Base-by-base conservation (phyloP, 2,329 filamentous ascomycete genomes). In the Myotisia sp. region DNA sequence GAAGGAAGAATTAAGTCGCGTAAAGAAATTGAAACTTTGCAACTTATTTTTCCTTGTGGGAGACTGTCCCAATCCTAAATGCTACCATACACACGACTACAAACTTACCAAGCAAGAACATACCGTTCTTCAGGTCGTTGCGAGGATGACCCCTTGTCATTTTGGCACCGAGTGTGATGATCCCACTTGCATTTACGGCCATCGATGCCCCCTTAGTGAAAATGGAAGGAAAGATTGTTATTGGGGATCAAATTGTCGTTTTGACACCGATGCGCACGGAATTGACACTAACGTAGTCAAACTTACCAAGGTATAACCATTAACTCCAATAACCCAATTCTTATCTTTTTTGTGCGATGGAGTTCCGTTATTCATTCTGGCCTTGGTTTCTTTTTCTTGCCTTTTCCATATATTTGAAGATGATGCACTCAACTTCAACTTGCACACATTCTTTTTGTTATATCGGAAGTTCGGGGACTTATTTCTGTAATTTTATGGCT, bases 21-120 rank as follows among this genome's bases (percentile, higher is more conserved):
- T 76, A 44, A 75, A 75, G 54, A 70, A 68, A 51, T 51, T 74
- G 41, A 76, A 76, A 48, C 53, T 75, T 38, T 76, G 73, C 58
- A 76, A 76, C 45, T 65, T 71, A 37, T 64, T 71, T 47, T 75
- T 68, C 46, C 59, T 77, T 16, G 64, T 71, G 27, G 59, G 63
- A 19, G 68, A 70, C 42, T 76, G 72, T 43, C 65, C 69, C 4
- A 70, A 67, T 43, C 59, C 61, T 27, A 59, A 61, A 12, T 77
- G 73, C 46, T 56, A 58, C 36, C 58, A 61, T 40, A 68, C 68
- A 6, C 71, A 76, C 49, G 54, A 63, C 21, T 65, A 67, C 48
- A 64, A 66, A 39, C 58, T 72, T 22, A 67, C 56, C n/a, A 59
- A 59, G 32, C 57, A 58, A 20, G 71, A 76, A 45, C 49, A 67